Evolutionary conservation across 1,284 basidiomycete species (phyloP).

Genomic region (Sanghuangporus sanghuang): DNA sequence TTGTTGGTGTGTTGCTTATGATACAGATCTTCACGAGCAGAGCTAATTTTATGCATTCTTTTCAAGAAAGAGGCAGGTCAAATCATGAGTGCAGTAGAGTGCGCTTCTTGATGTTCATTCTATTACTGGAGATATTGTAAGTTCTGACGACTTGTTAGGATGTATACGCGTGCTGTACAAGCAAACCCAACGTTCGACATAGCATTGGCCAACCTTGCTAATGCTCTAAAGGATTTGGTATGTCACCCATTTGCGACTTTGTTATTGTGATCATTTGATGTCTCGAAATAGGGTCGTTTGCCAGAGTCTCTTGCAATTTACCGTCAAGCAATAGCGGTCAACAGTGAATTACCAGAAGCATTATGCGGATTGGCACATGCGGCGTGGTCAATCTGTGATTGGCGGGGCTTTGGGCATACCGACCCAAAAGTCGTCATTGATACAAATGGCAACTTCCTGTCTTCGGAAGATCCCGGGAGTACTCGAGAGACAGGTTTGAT

Average conservation of each 20-base stretch:
- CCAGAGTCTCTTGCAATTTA: constrained; percentile 54
- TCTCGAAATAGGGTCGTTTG: constrained; percentile 35
- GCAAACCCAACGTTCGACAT: constrained; percentile 55
- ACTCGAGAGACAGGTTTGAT: constrained; percentile 35
- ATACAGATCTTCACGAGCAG: background rate
- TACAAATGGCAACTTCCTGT: constrained; percentile 21
- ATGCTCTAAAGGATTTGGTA: constrained; percentile 49
- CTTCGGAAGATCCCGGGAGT: constrained; percentile 21
- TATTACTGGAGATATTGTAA: constrained; percentile 18
- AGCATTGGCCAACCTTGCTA: constrained; percentile 58
- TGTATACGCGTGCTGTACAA: constrained; percentile 46
- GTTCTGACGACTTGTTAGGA: constrained; percentile 21
- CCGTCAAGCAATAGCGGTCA: constrained; percentile 44
- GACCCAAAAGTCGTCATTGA: constrained; percentile 22
- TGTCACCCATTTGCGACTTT: constrained; percentile 16
- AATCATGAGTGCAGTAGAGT: constrained; percentile 46
- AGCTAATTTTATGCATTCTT: background rate
- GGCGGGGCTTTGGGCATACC: constrained; percentile 41
- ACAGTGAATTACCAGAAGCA: constrained; percentile 52
- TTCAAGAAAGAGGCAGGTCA: constrained; percentile 49
- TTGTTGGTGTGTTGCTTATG: constrained; percentile 29
- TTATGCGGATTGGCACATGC: constrained; percentile 52
- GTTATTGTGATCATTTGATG: constrained; percentile 12
- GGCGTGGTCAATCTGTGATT: constrained; percentile 50
- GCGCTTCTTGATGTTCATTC: constrained; percentile 19